A percentile compares a stretch with the other conserved stretches of the same genome.
Conservation (phyloP, 352 stramenopile species). For the Phytophthora constricta region DNA sequence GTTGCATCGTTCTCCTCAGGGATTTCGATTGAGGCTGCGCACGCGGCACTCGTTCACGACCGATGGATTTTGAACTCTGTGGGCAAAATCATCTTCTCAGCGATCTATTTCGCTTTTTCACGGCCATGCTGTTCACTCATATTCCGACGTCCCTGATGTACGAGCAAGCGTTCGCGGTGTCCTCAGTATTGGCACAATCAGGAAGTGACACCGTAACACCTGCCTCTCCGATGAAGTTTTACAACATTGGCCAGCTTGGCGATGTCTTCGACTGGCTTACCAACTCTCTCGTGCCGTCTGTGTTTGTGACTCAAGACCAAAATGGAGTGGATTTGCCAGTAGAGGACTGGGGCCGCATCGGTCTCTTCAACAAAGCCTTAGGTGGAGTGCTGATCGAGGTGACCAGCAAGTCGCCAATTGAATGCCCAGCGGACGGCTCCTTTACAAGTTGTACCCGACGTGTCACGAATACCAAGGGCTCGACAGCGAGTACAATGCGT, state of each 20-base stretch:
- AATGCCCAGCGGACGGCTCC: conserved; percentile 31
- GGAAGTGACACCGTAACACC: conserved; percentile 47
- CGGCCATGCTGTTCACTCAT: conserved; percentile 52
- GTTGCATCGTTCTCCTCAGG: background rate
- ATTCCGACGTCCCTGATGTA: conserved; percentile 42
- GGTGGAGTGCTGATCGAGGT: conserved; percentile 42
- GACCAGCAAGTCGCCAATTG: conserved; percentile 2
- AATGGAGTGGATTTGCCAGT: conserved; percentile 37
- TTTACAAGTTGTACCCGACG: conserved; percentile 41
- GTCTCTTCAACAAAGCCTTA: conserved; percentile 46
- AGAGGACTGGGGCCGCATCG: conserved; percentile 38
- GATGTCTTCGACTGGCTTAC: conserved; percentile 55
- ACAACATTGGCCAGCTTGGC: conserved; percentile 42
- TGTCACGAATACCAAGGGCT: conserved; percentile 37
- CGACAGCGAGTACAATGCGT: conserved; percentile 13
- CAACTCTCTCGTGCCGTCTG: conserved; percentile 42
- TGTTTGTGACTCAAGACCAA: conserved; percentile 56
- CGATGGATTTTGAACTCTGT: conserved; percentile 35
- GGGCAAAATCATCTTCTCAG: conserved; percentile 39
- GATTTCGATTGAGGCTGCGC: conserved; percentile 18
- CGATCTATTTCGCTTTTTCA: conserved; percentile 52
- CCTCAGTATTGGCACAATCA: conserved; percentile 37
- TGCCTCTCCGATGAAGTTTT: conserved; percentile 50
- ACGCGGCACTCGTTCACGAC: conserved; percentile 43
- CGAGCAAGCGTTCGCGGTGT: conserved; percentile 39